Conservation (phyloP, 1,139 yeast genomes). For the Taiozyma sp. region DNA sequence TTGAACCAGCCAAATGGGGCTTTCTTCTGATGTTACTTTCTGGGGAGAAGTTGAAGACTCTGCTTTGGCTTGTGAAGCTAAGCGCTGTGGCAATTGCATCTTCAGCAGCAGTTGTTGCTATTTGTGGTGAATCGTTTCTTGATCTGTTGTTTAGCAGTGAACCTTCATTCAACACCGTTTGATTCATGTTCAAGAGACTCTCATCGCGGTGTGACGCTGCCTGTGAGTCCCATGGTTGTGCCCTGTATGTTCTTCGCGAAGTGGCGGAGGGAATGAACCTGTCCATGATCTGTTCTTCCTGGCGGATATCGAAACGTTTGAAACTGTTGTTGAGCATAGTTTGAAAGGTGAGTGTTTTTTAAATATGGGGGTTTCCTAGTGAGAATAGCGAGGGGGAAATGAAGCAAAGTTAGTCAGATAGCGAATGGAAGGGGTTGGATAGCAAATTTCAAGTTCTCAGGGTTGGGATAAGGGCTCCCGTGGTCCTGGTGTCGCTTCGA, state of each 20-base stretch:
- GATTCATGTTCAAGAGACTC: constrained; percentile 14
- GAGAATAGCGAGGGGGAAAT: background rate
- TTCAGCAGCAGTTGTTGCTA: background rate
- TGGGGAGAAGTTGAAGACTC: constrained; percentile 34
- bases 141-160: background rate
- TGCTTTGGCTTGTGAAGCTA: constrained; percentile 32
- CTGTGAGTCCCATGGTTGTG: constrained; percentile 2
- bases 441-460: background rate
- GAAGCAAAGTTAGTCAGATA: background rate
- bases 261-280: constrained; percentile 29
- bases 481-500: background rate
- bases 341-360: background rate
- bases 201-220: constrained; percentile 5
- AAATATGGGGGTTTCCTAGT: background rate
- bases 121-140: background rate
- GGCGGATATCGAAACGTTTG: background rate
- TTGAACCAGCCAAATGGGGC: constrained; percentile 14
- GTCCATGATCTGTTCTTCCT: constrained; percentile 20
- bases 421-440: constrained; percentile 1
- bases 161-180: constrained; percentile 12
- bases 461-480: background rate
- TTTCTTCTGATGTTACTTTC: constrained; percentile 2
- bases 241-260: constrained; percentile 24
- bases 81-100: constrained; percentile 43
- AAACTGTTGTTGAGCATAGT: constrained; percentile 6